These are phyloP conservation scores for Neurospora sp. DNA, from an alignment of 495 filamentous ascomycete species.

Conservation along the genomic window DNA sequence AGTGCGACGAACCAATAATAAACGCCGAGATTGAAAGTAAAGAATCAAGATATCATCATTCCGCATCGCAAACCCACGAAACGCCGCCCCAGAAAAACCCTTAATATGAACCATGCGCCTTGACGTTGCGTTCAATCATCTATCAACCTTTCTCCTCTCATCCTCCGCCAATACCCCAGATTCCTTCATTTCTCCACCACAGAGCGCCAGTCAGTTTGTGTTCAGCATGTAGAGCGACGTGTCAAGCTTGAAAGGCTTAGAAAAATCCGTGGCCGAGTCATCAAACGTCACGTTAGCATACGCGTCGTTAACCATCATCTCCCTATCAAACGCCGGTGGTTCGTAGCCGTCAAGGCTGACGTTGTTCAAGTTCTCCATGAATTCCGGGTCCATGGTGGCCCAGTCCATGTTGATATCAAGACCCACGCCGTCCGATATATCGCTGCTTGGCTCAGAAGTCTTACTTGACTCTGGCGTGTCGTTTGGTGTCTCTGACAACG, in stretches of 20 bases:
- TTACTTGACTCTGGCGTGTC: conserved; percentile 49
- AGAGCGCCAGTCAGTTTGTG: conserved; percentile 12
- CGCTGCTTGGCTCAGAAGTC: conserved; percentile 43
- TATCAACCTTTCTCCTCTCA: neutral
- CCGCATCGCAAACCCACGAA: neutral
- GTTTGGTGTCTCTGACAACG: conserved; percentile 40
- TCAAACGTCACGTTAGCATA: neutral
- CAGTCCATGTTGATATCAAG: conserved; percentile 35
- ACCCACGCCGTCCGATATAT: conserved; percentile 38
- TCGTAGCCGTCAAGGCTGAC: conserved; percentile 22
- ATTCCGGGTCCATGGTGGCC: conserved; percentile 29
- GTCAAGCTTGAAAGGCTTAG: conserved; percentile 34
- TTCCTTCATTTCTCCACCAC: conserved; percentile 1
- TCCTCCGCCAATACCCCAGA: neutral
- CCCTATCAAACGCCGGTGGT: conserved; percentile 6
- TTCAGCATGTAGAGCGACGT: conserved; percentile 33
- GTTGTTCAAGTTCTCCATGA: conserved; percentile 25
- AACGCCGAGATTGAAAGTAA: neutral
- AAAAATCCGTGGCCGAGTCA: conserved; percentile 23
- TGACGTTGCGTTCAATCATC: neutral
- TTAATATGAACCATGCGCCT: neutral
- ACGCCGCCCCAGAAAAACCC: neutral
- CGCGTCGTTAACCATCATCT: conserved; percentile 1
- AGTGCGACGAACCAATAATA: neutral
- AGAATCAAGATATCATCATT: neutral